Conservation (phyloP, 805 yeast species). For the Yarrowia phangngaensis region DNA sequence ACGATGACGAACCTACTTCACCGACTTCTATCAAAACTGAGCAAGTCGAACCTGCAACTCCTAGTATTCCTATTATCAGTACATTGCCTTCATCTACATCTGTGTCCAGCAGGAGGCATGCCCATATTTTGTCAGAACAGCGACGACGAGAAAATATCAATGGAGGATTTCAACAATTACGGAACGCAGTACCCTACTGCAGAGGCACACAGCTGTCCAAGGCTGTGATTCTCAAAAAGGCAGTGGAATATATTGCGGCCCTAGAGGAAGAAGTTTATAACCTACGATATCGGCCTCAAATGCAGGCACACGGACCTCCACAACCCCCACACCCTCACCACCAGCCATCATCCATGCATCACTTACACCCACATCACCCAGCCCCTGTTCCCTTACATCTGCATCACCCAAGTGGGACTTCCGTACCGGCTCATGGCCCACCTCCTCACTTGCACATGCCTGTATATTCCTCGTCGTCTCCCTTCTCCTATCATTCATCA, state of each 20-base stretch:
- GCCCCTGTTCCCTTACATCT: slow-evolving; percentile 8
- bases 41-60: slow-evolving; percentile 17
- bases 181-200: slow-evolving; percentile 43
- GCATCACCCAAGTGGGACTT: slow-evolving; percentile 1
- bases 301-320: slow-evolving; percentile 11
- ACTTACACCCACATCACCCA: slow-evolving; percentile 7
- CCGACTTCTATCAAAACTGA: slow-evolving; percentile 22
- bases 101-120: slow-evolving; percentile 37
- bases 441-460: slow-evolving; percentile 25
- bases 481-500: slow-evolving; percentile 12
- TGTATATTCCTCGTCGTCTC: slow-evolving; percentile 17
- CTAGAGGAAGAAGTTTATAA: slow-evolving; percentile 37
- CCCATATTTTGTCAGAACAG: slow-evolving; percentile 48
- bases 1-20: slow-evolving; percentile 9
- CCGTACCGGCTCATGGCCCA: slow-evolving; percentile 8
- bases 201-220: slow-evolving; percentile 46
- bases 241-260: slow-evolving; percentile 44
- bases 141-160: slow-evolving; percentile 47
- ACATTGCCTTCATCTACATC: slow-evolving; percentile 32
- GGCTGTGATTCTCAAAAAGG: slow-evolving; percentile 44
- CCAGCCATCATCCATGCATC: slow-evolving; percentile 20
- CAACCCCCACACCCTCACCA: slow-evolving; percentile 7
- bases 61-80: slow-evolving; percentile 31
- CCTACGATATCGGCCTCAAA: slow-evolving; percentile 28
- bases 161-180: slow-evolving; percentile 46